Conservation (phyloP, 2,329 filamentous ascomycete genomes). For the Exophiala sideris region DNA sequence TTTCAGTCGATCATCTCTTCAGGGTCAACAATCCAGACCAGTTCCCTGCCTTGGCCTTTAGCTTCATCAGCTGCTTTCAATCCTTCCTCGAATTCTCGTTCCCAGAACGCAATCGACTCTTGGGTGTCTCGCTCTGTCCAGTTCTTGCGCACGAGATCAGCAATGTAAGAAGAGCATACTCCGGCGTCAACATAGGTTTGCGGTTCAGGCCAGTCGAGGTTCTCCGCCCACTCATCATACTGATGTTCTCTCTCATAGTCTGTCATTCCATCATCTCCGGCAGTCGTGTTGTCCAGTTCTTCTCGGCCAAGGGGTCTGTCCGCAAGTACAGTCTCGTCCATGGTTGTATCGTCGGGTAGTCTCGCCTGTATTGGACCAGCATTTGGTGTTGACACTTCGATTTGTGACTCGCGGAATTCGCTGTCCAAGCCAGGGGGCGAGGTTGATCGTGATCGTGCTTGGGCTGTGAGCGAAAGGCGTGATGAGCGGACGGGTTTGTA, state of each 20-base stretch:
- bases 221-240: slow-evolving; percentile 20
- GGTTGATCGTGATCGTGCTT: slow-evolving; percentile 22
- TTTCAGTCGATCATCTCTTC: slow-evolving; percentile 10
- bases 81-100: slow-evolving; percentile 21
- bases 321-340: background rate
- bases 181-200: slow-evolving; percentile 24
- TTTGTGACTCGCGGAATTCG: slow-evolving; percentile 10
- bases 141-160: slow-evolving; percentile 19
- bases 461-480: slow-evolving; percentile 18
- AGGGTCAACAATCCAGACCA: slow-evolving; percentile 22
- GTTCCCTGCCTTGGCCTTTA: slow-evolving; percentile 8
- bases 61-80: slow-evolving; percentile 16
- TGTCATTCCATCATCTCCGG: slow-evolving; percentile 21
- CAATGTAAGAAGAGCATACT: slow-evolving; percentile 13
- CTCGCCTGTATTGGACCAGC: background rate
- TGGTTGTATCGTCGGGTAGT: background rate
- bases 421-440: slow-evolving; percentile 14
- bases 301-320: slow-evolving; percentile 6
- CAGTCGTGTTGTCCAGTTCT: slow-evolving; percentile 17
- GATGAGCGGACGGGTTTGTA: slow-evolving; percentile 24
- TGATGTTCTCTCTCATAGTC: slow-evolving; percentile 23
- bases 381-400: slow-evolving; percentile 4
- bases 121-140: slow-evolving; percentile 22
- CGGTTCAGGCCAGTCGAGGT: slow-evolving; percentile 8
- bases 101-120: slow-evolving; percentile 20